A percentile compares a stretch with the other conserved stretches of the same genome.
Conservation (phyloP, 2,329 filamentous ascomycete species). For the Pyrenophora graminea region DNA sequence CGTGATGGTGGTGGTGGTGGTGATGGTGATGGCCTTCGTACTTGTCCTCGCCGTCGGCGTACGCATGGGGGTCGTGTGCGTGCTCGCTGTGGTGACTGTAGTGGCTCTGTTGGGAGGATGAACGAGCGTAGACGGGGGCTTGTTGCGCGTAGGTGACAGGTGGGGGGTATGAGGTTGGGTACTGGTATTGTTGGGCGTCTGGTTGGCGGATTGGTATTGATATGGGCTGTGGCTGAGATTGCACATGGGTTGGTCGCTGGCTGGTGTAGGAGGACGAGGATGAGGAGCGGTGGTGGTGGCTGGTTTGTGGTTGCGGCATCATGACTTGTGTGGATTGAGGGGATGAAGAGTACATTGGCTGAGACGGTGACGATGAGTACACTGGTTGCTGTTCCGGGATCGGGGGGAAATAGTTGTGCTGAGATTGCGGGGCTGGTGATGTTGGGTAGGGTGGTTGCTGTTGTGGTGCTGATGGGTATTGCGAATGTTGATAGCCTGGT, state of each 20-base stretch:
- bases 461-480: constrained; percentile 7
- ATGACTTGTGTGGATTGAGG: neutral
- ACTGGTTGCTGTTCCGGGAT: constrained; percentile 14
- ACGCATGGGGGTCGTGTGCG: constrained; percentile 13
- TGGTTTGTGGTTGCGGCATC: neutral
- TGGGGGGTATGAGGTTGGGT: constrained; percentile 5
- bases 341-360: neutral
- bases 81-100: constrained; percentile 2
- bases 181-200: neutral
- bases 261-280: constrained; percentile 6
- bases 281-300: constrained; percentile 8
- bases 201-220: constrained; percentile 11
- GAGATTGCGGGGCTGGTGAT: constrained; percentile 9
- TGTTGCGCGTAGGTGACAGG: constrained; percentile 6
- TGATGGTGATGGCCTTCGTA: neutral
- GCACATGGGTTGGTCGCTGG: constrained; percentile 1
- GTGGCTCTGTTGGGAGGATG: constrained; percentile 9
- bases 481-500: constrained; percentile 18
- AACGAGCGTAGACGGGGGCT: constrained; percentile 7
- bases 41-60: constrained; percentile 11
- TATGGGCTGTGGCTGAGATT: neutral
- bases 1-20: neutral
- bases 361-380: constrained; percentile 9
- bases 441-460: constrained; percentile 23
- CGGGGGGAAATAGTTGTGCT: constrained; percentile 8